Evolutionary conservation across 345 rosid species (phyloP).

Genomic region (Triadica sebifera): DNA sequence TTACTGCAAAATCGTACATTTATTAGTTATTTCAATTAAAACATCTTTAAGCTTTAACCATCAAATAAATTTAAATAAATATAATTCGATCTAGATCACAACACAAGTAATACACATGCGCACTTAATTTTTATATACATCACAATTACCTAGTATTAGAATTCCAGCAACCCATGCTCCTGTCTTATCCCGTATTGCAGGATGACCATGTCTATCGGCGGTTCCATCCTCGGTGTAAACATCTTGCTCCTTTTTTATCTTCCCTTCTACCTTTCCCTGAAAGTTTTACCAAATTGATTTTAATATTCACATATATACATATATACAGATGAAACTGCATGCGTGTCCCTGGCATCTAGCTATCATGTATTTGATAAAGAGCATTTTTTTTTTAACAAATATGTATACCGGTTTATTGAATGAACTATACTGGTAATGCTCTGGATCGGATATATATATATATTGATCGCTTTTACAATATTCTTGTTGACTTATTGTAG

Average conservation of each 20-base stretch:
- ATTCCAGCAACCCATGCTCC: slow-evolving; percentile 28
- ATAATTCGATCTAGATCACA: neutral
- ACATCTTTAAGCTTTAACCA: neutral
- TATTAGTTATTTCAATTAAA: neutral
- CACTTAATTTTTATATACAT: neutral
- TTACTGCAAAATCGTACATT: slow-evolving; percentile 15
- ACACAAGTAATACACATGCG: too few species aligned
- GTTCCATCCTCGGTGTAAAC: slow-evolving; percentile 26
- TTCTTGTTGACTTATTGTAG: too few species aligned
- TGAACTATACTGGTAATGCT: too few species aligned
- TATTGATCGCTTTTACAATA: too few species aligned
- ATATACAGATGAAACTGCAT: neutral
- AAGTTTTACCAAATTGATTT: neutral
- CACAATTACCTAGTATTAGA: slow-evolving; percentile 19
- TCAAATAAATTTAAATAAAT: too few species aligned
- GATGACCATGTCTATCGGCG: slow-evolving; percentile 26
- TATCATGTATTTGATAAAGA: too few species aligned
- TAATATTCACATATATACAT: neutral
- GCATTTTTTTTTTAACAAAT: too few species aligned
- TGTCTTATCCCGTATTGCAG: slow-evolving; percentile 20
- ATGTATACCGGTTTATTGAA: too few species aligned
- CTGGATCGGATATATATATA: too few species aligned
- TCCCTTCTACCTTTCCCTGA: neutral
- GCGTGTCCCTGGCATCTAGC: too few species aligned
- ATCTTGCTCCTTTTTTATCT: slow-evolving; percentile 1